Base-by-base conservation (phyloP, 257 asterid genomes). In the Salvia hispanica region DNA sequence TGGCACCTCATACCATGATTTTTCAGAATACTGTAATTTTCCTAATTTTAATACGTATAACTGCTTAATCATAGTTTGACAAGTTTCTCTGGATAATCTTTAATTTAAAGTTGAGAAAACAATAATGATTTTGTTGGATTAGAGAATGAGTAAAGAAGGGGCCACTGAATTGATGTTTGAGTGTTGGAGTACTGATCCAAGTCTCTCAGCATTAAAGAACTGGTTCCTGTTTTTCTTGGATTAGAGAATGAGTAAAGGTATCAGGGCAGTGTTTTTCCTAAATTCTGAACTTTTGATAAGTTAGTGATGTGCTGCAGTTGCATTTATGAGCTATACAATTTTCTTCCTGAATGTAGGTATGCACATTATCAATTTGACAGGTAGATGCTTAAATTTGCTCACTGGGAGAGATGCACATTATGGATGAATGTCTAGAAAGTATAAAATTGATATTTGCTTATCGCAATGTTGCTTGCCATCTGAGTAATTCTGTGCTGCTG, bases 91-190 rank as follows among this genome's bases (percentile, higher is more conserved):
- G 8, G 36, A 44, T 31, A 40, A 45, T 34, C n/a, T 58, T 50
- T 14, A 10, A 48, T 28, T 15, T 25, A 39, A 57, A 34, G 11
- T 44, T 67, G 34, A 39, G 66, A 42, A 4, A 55, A 21, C 66
- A 51, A 50, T 65, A 12, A 16, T 13, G 74, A 72, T 28, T 63
- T 75, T 59, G 66, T 28, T 44, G 7, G 64, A 70, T 56, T 58
- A 67, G 55, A 70, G 45, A 25, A 34, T 34, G 31, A 25, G 31
- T 25, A 1, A 25, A 25, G 31, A 51, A 11, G 21, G 42, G 47
- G 34, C 28, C 60, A 12, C 42, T 40, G 48, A 51, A 50, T 50
- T 57, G 56, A 37, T 72, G 37, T 14, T 71, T 42, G 62, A 51
- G 74, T 61, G 3, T 56, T 53, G 31, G 42, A 31, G 13, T 12